Evolutionary conservation across 2,329 filamentous ascomycete genomes (phyloP).

Genomic region (Colletotrichum noveboracense): DNA sequence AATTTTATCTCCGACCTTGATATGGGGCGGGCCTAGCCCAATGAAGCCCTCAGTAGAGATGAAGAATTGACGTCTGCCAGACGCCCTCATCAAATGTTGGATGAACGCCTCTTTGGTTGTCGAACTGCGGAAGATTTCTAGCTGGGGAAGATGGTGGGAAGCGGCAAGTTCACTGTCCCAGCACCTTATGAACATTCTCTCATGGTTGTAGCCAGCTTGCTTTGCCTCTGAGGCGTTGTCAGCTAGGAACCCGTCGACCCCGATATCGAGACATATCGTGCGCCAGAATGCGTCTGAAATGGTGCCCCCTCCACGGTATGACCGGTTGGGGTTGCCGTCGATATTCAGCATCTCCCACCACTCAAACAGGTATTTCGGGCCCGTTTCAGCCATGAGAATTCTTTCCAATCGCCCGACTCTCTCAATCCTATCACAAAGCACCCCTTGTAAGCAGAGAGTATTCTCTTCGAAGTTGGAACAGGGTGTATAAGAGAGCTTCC

Average conservation of each 20-base stretch:
- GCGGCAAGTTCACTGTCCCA: not conserved
- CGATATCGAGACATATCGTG: not conserved
- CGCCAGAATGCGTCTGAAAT: not conserved
- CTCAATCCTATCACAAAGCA: not conserved
- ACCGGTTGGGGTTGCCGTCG: not conserved
- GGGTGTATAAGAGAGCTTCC: fast-evolving
- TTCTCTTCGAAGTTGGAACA: not conserved
- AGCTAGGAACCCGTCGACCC: not conserved
- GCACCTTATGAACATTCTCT: fast-evolving
- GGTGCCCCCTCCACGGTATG: not conserved
- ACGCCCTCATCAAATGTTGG: not conserved
- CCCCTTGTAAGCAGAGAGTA: not conserved
- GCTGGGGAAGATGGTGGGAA: not conserved
- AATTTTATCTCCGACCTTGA: not conserved
- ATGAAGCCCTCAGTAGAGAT: not conserved
- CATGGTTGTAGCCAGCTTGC: not conserved
- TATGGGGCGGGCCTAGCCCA: not conserved
- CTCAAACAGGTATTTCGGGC: not conserved
- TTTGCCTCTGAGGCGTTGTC: not conserved
- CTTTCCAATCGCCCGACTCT: fast-evolving
- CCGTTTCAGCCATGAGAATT: not conserved
- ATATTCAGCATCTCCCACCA: not conserved
- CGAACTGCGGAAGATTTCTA: not conserved
- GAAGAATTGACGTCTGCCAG: not conserved
- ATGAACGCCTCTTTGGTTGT: not conserved